Conservation (phyloP, 106 monocot genomes). For the Dendrobium nobile region DNA sequence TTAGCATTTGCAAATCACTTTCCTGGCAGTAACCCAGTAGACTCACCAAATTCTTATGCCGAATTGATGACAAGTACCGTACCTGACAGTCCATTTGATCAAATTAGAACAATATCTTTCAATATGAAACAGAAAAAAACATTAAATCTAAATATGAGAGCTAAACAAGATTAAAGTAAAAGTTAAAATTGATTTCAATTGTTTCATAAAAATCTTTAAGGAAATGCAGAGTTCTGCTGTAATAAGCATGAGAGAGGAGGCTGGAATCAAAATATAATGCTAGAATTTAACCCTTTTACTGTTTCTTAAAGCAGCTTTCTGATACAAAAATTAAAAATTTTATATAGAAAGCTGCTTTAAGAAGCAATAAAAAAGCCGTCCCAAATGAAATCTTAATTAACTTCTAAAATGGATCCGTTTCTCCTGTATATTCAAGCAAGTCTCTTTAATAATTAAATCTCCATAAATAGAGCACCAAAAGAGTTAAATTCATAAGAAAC, state of each 20-base stretch:
- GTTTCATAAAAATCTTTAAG: no score
- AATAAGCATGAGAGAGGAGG: no score
- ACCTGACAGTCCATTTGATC: slow-evolving; percentile 28
- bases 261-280: no score
- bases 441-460: neutral
- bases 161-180: no score
- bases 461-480: neutral
- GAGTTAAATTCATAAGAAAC: neutral
- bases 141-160: neutral
- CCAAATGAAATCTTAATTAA: neutral
- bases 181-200: no score
- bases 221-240: no score
- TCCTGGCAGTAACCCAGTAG: slow-evolving; percentile 93
- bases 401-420: neutral
- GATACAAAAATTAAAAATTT: no score
- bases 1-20: slow-evolving; percentile 73
- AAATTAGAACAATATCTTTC: neutral
- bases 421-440: neutral
- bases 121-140: neutral
- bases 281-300: no score
- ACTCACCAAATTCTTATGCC: slow-evolving; percentile 80
- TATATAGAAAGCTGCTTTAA: no score
- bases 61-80: slow-evolving; percentile 52
- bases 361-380: no score
- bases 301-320: no score